Percentiles rank a stretch among this genome's conserved stretches.
phyloP scores from a whole-genome alignment of 139 green algal species.

The Chlorella sp. region DNA sequence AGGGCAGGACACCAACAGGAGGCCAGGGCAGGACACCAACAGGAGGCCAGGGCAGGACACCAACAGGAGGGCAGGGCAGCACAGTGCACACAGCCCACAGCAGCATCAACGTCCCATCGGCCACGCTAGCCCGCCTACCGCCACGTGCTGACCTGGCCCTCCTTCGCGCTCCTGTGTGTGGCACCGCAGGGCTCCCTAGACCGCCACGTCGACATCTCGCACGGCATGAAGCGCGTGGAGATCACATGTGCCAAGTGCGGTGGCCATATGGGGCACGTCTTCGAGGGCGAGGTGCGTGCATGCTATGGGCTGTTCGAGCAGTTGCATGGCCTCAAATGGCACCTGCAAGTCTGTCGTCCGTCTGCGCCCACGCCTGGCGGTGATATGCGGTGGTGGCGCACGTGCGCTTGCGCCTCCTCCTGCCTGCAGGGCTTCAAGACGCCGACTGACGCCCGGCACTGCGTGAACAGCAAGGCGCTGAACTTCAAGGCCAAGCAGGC shows the following conservation, averaged over 20 bases:
- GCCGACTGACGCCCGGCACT: conserved; percentile 85
- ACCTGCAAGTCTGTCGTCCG: neutral
- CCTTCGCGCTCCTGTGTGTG: neutral
- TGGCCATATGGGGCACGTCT: conserved; percentile 95
- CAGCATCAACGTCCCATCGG: neutral
- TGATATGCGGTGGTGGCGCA: neutral
- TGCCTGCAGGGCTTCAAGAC: conserved; percentile 74
- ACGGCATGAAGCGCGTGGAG: conserved; percentile 29
- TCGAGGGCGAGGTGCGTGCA: conserved; percentile 65
- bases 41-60: too few species aligned
- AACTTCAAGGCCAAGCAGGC: conserved; percentile 60
- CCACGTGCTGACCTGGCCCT: neutral
- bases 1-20: neutral
- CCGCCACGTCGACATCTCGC: conserved; percentile 49
- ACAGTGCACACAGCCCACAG: neutral
- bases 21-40: neutral
- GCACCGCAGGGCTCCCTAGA: conserved; percentile 53
- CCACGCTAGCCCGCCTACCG: too few species aligned
- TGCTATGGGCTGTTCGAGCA: neutral
- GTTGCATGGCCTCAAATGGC: neutral
- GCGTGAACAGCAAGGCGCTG: conserved; percentile 84
- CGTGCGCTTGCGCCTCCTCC: neutral
- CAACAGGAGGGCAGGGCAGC: neutral
- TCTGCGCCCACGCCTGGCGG: neutral
- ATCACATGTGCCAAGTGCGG: conserved; percentile 42